Percentiles rank a stretch among this genome's conserved stretches.
phyloP scores from a whole-genome alignment of 352 stramenopile species.

The Pythium aristosporum region DNA sequence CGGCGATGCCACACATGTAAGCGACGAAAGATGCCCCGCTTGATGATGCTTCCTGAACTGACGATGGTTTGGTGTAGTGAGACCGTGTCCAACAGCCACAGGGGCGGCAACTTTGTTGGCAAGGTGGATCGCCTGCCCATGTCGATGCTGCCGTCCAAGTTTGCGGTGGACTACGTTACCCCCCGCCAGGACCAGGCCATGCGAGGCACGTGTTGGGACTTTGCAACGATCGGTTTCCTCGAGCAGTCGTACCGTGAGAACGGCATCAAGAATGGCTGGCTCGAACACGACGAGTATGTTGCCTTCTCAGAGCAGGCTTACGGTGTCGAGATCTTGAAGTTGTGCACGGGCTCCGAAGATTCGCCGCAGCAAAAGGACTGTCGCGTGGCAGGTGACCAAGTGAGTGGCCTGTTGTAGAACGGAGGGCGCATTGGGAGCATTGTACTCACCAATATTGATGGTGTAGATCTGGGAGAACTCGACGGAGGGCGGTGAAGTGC shows the following conservation, averaged over 20 bases:
- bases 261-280: conserved; percentile 64
- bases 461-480: conserved; percentile 73
- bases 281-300: conserved; percentile 68
- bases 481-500: conserved; percentile 73
- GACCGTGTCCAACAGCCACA: conserved; percentile 18
- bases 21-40: not conserved
- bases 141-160: conserved; percentile 75
- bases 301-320: conserved; percentile 82
- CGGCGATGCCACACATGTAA: conserved; percentile 12
- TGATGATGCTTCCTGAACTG: not conserved
- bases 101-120: conserved; percentile 21
- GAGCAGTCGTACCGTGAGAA: conserved; percentile 79
- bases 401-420: conserved; percentile 13
- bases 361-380: conserved; percentile 72
- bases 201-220: conserved; percentile 83
- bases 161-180: conserved; percentile 75
- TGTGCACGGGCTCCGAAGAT: conserved; percentile 61
- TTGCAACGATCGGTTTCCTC: conserved; percentile 73
- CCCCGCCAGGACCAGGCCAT: conserved; percentile 72
- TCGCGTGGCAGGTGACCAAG: conserved; percentile 61
- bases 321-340: conserved; percentile 63
- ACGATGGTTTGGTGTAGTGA: conserved; percentile 15
- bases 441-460: not conserved
- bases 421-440: not conserved
- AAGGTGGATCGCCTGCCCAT: conserved; percentile 54